These are phyloP conservation scores for Mycosphaerella sp. DNA, from an alignment of 2,329 filamentous ascomycete species.

Conservation along the genomic window DNA sequence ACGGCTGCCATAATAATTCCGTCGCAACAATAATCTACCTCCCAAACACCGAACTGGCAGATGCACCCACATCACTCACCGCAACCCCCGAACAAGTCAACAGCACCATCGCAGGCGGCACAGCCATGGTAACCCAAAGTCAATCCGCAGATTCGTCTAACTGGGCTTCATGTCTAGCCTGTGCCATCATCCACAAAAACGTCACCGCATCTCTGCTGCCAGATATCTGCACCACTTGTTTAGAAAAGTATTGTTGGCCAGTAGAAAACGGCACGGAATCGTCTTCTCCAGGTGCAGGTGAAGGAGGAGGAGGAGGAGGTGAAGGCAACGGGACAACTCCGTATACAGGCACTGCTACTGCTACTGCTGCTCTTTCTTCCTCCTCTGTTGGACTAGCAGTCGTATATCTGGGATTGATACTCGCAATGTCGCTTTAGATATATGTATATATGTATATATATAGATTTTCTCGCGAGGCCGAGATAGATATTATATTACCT, in stretches of 20 bases:
- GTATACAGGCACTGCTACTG: too few species aligned
- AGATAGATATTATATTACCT: too few species aligned
- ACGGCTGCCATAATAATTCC: constrained; percentile 11
- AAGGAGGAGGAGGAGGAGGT: too few species aligned
- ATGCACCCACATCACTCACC: neutral
- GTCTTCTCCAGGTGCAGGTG: too few species aligned
- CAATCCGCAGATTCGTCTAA: constrained; percentile 1
- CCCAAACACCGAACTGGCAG: constrained; percentile 9
- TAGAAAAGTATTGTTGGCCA: constrained; percentile 17
- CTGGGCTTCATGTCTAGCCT: constrained; percentile 15
- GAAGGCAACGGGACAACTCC: too few species aligned
- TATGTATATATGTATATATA: too few species aligned
- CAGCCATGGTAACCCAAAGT: constrained; percentile 12
- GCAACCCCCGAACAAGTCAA: constrained; percentile 3
- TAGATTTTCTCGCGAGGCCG: too few species aligned
- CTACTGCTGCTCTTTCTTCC: too few species aligned
- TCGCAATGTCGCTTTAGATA: too few species aligned
- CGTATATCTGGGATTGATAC: too few species aligned
- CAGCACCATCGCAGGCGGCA: constrained; percentile 5
- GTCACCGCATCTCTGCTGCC: constrained; percentile 6
- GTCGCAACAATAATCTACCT: constrained; percentile 12
- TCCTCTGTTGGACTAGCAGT: too few species aligned
- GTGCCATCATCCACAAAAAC: constrained; percentile 16
- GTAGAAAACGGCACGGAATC: neutral
- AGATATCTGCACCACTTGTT: constrained; percentile 7